Evolutionary conservation across 139 green algal species (phyloP).

Genomic region (Auxenochlorella protothecoides): DNA sequence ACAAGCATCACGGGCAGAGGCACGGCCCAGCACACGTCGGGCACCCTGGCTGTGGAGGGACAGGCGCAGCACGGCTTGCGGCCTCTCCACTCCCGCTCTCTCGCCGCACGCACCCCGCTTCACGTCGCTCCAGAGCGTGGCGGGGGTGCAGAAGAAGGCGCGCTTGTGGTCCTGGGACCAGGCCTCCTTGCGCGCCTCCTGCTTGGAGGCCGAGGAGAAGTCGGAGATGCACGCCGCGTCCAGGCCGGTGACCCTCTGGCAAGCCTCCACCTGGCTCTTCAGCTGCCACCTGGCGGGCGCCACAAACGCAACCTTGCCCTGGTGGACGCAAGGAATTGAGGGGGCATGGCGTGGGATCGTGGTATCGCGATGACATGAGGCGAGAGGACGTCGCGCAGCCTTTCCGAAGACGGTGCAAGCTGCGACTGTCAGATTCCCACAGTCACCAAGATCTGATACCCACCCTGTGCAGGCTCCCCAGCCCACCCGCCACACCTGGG

Average conservation of each 20-base stretch:
- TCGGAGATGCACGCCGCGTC: conserved; percentile 5
- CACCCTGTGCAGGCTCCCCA: neutral
- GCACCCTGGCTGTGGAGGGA: neutral
- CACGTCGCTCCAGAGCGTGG: conserved; percentile 84
- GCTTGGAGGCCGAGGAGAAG: neutral
- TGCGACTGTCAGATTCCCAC: neutral
- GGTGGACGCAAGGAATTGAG: neutral
- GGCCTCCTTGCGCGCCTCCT: conserved; percentile 25
- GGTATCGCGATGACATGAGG: no score
- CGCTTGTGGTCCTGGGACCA: conserved; percentile 48
- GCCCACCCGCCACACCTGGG: conserved; percentile 28
- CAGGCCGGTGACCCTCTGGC: conserved; percentile 62
- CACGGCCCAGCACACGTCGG: neutral
- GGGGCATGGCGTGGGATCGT: no score
- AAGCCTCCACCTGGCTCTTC: conserved; percentile 81
- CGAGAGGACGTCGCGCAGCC: no score
- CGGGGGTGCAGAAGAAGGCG: conserved; percentile 87
- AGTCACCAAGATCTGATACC: neutral
- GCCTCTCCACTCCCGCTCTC: neutral
- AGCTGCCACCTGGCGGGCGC: conserved; percentile 88
- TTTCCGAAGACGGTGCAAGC: no score
- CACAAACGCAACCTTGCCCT: conserved; percentile 87
- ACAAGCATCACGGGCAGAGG: neutral
- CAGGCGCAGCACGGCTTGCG: neutral
- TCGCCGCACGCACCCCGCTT: conserved; percentile 25